Conservation (phyloP, 208 protist genomes). For the Crithidia mellificae region DNA sequence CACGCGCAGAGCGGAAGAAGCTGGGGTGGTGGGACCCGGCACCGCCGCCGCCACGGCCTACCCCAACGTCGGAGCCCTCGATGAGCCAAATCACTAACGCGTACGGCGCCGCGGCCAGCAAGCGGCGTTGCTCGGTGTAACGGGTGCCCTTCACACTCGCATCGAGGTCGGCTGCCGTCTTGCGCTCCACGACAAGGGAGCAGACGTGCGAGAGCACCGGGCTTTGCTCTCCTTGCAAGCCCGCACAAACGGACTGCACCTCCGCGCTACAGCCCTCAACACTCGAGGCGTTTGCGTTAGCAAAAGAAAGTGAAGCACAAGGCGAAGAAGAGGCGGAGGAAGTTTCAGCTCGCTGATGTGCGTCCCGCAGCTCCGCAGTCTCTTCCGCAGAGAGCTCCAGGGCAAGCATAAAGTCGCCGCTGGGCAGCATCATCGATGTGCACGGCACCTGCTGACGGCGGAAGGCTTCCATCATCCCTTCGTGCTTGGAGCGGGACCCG, state of each 20-base stretch:
- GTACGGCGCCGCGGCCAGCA: constrained; percentile 60
- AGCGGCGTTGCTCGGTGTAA: constrained; percentile 69
- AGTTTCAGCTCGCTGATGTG: not conserved
- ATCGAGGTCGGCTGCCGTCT: constrained; percentile 74
- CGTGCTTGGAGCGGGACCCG: constrained; percentile 35
- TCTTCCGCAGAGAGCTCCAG: constrained; percentile 25
- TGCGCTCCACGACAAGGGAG: constrained; percentile 78
- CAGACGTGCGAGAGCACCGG: constrained; percentile 33
- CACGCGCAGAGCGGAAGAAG: not conserved
- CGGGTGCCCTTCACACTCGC: constrained; percentile 65
- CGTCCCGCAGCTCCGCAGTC: not conserved
- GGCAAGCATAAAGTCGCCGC: constrained; percentile 72
- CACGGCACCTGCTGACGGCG: constrained; percentile 40
- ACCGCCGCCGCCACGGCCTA: not conserved
- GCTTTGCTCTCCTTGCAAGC: not conserved
- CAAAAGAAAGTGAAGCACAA: too few relatives aligned
- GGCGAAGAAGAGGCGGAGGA: too few relatives aligned
- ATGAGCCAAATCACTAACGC: constrained; percentile 70
- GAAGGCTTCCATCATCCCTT: constrained; percentile 46
- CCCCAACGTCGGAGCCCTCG: constrained; percentile 43
- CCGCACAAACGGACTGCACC: not conserved
- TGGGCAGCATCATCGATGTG: constrained; percentile 54
- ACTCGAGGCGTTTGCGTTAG: too few relatives aligned
- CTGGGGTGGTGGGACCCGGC: not conserved
- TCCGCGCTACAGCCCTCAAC: too few relatives aligned